phyloP scores from a whole-genome alignment of 2,329 filamentous ascomycete species.

The Penicillium oxalicum region DNA sequence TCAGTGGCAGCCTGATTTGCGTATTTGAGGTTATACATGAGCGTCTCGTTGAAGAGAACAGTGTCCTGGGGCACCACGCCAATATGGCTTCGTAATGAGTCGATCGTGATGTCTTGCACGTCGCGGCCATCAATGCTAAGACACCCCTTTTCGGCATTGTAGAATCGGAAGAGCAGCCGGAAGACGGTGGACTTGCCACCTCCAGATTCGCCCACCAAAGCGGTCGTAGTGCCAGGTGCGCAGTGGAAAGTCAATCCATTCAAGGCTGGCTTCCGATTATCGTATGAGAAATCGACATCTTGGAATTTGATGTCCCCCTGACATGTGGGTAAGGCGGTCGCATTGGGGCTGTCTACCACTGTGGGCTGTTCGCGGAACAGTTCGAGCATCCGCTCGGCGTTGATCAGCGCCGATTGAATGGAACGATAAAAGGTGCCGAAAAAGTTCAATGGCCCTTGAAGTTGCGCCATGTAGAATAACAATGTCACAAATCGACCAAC shows the following conservation, averaged over 20 bases:
- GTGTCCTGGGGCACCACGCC: slow-evolving; percentile 97
- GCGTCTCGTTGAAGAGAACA: slow-evolving; percentile 84
- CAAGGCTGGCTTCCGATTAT: slow-evolving; percentile 76
- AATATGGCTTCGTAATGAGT: slow-evolving; percentile 85
- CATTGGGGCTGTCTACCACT: slow-evolving; percentile 70
- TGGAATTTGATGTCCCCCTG: slow-evolving; percentile 79
- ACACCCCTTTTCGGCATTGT: slow-evolving; percentile 72
- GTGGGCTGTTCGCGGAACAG: slow-evolving; percentile 94
- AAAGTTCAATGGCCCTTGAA: slow-evolving; percentile 76
- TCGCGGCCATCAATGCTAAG: slow-evolving; percentile 82
- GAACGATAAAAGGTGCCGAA: slow-evolving; percentile 94
- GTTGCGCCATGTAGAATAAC: slow-evolving; percentile 70
- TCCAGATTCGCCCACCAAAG: slow-evolving; percentile 91
- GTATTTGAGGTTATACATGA: slow-evolving; percentile 93
- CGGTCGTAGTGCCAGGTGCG: slow-evolving; percentile 83
- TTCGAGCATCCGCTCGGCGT: slow-evolving; percentile 88
- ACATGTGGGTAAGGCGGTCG: slow-evolving; percentile 59
- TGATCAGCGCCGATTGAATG: slow-evolving; percentile 95
- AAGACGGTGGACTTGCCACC: slow-evolving; percentile 97
- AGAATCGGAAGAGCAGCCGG: slow-evolving; percentile 92
- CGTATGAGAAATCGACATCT: slow-evolving; percentile 86
- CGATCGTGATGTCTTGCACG: slow-evolving; percentile 80
- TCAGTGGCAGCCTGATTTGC: slow-evolving; percentile 75
- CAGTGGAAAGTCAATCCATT: slow-evolving; percentile 81
- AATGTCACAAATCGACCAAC: slow-evolving; percentile 69